Evolutionary conservation across 768 basidiomycete genomes (phyloP).

Genomic region (Mycena chlorophos): DNA sequence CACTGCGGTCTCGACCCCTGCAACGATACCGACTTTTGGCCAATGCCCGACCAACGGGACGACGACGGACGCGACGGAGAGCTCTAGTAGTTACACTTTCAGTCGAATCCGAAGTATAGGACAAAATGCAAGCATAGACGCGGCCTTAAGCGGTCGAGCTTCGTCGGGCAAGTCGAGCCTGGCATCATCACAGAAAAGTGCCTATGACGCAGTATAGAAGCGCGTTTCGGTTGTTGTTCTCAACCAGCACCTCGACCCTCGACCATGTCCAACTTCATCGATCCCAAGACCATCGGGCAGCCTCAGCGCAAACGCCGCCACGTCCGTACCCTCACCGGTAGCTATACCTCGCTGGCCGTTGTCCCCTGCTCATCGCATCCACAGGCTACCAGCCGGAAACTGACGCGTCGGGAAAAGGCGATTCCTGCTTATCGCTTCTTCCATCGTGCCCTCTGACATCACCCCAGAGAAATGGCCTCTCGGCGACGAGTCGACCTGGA

Average conservation of each 20-base stretch:
- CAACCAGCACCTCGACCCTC: conserved; percentile 56
- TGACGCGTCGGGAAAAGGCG: conserved; percentile 66
- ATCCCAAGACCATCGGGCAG: conserved; percentile 64
- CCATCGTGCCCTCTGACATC: not conserved
- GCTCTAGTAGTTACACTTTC: no score
- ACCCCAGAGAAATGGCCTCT: conserved; percentile 77
- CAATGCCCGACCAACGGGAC: no score
- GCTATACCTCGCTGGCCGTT: not conserved
- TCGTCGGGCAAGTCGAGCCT: no score
- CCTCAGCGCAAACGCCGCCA: conserved; percentile 61
- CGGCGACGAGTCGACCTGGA: conserved; percentile 79
- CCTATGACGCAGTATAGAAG: not conserved
- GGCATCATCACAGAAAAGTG: no score
- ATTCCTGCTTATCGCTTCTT: not conserved
- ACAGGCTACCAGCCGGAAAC: conserved; percentile 78
- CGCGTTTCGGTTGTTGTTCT: conserved; percentile 8
- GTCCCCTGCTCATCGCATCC: conserved; percentile 4
- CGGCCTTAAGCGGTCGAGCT: no score
- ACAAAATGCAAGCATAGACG: no score
- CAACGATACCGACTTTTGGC: no score
- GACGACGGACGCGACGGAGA: no score
- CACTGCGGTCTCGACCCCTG: no score
- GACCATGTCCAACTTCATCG: conserved; percentile 68
- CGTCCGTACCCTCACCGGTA: conserved; percentile 68
- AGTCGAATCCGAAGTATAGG: no score